A percentile compares a stretch with the other conserved stretches of the same genome.
These are phyloP conservation scores for Lipomyces starkeyi DNA, from an alignment of 805 yeast genomes.

Conservation along the genomic window DNA sequence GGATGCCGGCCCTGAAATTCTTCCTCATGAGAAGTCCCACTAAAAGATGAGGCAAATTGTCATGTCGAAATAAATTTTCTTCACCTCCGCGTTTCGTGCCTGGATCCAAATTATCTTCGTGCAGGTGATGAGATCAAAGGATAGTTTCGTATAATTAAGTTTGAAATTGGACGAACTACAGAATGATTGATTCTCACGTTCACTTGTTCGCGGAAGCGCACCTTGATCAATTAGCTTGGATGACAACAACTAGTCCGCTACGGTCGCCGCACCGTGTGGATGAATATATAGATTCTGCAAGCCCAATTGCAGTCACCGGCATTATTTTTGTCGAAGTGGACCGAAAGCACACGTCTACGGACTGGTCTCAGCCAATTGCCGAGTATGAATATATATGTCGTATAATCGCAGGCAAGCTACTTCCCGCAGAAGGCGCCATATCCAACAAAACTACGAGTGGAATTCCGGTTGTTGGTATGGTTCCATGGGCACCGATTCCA, in stretches of 20 bases:
- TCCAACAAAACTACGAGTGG: background rate
- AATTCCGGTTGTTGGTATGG: conserved; percentile 43
- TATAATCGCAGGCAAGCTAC: conserved; percentile 8
- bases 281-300: conserved; percentile 41
- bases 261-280: conserved; percentile 42
- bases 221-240: conserved; percentile 46
- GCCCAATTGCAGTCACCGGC: conserved; percentile 41
- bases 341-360: conserved; percentile 40
- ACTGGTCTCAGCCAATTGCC: conserved; percentile 44
- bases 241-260: conserved; percentile 45
- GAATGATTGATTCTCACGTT: conserved; percentile 48
- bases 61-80: too few relatives aligned
- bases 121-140: background rate
- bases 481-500: conserved; percentile 57
- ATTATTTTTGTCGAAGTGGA: conserved; percentile 50
- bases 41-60: too few relatives aligned
- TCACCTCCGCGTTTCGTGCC: too few relatives aligned
- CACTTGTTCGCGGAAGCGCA: conserved; percentile 47
- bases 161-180: background rate
- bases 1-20: background rate
- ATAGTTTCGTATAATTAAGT: background rate
- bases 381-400: conserved; percentile 44
- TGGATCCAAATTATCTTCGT: background rate
- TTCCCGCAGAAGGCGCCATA: too few relatives aligned
- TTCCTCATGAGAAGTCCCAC: background rate